phyloP scores from a whole-genome alignment of 306 rosid species.

The Cucumis melo region DNA sequence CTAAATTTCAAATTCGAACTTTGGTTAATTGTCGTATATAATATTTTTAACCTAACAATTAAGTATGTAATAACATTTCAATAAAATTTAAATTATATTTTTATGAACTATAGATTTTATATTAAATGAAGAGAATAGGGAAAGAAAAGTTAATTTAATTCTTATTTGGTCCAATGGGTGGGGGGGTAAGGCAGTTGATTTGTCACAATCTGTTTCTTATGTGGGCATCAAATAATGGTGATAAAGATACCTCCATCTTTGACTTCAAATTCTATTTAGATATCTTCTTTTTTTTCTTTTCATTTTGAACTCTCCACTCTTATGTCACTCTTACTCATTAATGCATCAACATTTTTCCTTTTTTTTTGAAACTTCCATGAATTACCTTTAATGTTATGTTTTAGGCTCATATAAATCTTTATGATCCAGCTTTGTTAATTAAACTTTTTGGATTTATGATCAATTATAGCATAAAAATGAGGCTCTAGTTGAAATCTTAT shows the following conservation, averaged over 20 bases:
- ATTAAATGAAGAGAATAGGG: not conserved
- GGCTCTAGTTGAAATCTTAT: no score
- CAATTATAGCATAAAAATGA: no score
- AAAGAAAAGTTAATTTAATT: not conserved
- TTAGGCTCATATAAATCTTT: not conserved
- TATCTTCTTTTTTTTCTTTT: no score
- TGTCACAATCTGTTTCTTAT: conserved; percentile 5
- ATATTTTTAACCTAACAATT: no score
- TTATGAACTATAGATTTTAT: no score
- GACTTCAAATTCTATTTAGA: not conserved
- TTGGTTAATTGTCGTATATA: no score
- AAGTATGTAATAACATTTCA: no score
- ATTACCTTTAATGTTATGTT: not conserved
- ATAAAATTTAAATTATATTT: no score
- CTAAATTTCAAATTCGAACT: not conserved
- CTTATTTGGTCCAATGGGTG: not conserved
- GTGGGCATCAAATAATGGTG: conserved; percentile 1
- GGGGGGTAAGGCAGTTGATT: not conserved
- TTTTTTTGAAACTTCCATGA: not conserved
- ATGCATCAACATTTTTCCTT: not conserved
- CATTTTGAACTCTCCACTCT: not conserved
- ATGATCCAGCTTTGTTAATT: not conserved
- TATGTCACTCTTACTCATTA: not conserved
- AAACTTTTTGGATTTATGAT: not conserved
- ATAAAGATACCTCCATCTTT: not conserved